Evolutionary conservation across 164 flowering plant species (phyloP), one percentile per base, ranked within the genome.

Genomic region (grape (Vitis vinifera)): DNA sequence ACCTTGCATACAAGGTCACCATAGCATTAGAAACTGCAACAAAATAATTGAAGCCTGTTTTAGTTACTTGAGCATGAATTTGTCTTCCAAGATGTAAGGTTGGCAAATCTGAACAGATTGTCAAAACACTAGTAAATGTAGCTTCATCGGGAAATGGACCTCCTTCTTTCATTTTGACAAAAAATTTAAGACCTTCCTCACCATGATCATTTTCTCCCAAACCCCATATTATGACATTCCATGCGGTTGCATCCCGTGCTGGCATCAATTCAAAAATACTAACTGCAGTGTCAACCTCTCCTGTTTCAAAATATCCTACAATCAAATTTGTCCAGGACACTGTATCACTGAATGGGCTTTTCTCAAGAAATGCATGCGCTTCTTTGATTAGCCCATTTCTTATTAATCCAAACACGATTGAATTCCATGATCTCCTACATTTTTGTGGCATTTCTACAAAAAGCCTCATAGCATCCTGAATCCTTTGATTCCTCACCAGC

Each of bases 221-320:
- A 50, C 89, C 90, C 73, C 79, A 85, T 31, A 89, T 85, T 19
- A 86, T 78, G 15, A 81, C 88, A 78, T 88, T 89, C 89, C 88
- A 89, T 27, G 71, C 72, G 15, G 87, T 79, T 47, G 81, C 73
- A 76, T 89, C 94, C 52, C 73, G 75, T 66, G 8, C 8, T 19
- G 83, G 76, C 80, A 82, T 82, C 70, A 70, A 58, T 57, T 83
- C 69, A 65, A 89, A 89, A 66, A 84, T 59, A 55, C 70, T 67
- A 55, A 76, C 55, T 0, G 91, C 88, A 52, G 72, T 59, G 27
- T 57, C 63, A 70, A 83, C 79, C 29, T 85, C 81, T 23, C 86
- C 84, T 16, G 66, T 58, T 62, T 77, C 82, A 76, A 89, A 89
- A 63, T 89, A 88, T 9, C 89, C 87, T 29, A 85, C 77, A 12